Evolutionary conservation across 441 rosid species (phyloP), one percentile per base, ranked within the genome.

Genomic region (Gossypium lobatum): DNA sequence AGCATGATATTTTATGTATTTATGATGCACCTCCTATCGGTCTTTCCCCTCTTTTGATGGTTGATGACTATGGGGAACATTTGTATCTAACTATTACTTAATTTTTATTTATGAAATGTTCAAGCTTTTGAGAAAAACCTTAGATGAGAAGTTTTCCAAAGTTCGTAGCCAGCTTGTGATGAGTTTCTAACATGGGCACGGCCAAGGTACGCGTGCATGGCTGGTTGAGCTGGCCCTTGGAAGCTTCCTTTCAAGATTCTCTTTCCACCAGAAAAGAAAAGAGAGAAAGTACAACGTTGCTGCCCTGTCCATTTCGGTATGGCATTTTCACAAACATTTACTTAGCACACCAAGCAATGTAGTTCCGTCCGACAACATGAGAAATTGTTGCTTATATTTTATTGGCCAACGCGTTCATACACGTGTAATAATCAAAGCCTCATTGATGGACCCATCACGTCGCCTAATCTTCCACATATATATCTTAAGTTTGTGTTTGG

Each of bases 231-330:
- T 37, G 45, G 45, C 10, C 10, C 45, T 37, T 23, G 57, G 72
- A 68, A 68, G 72, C 72, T 68, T 68, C 72, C 60, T 68, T 26
- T 50, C 45, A 17, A 52, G 25, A 39, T 48, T 66, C 58, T 66
- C 20, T 46, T 66, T 14, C 17, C 70, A 10, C 17, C 45, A 28
- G 20, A 28, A 14, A 28, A 7, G 21, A 9, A 17, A 54, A 54
- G 20, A 17, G 13, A 16, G 20, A 53, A 53, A 18, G 67, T 7
- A 42, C 31, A 20, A 2, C 54, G 53, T 50, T 21, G 31, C 28
- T 39, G 28, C 17, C 11, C 28, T 64, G 69, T 39, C 53, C 20
- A 4, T 42, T 39, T 4, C 10, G 55, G 8, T 1, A 28, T 23
- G 71, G 18, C 59, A 48, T 67, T 54, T 67, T 67, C 71, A 25